Base-by-base conservation (phyloP, 2,329 filamentous ascomycete genomes). In the Chaetothyriales sp. region DNA sequence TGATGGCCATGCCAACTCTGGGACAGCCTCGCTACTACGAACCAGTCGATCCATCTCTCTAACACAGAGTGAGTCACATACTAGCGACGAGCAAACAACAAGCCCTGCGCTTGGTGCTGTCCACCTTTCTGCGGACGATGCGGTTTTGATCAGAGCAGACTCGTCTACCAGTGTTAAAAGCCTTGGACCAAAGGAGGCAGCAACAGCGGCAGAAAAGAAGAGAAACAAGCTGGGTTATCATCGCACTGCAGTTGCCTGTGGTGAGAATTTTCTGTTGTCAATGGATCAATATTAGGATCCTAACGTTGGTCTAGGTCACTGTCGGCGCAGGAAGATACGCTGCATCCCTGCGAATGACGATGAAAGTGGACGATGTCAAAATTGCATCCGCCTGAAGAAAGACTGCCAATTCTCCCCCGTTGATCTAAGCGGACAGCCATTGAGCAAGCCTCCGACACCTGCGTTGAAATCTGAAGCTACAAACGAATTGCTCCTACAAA, bases 211-310 rank as follows among this genome's bases (percentile, higher is more conserved):
- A 36, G 78, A 84, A 60, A 84, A 84, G 65, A 79, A 80, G 63
- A 80, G 89, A 63, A 95, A 95, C 67, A 95, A 94, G 69, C 75
- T 96, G 54, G 90, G 90, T 42, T 96, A 96, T 65, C 90, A 95
- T 70, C 80, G 90, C 63, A 95, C 88, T 36, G 93, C 89, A 44
- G 86, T 95, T 60, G 92, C 90, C 60, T 96, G 90, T 72, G 84
- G 90, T 96, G 77, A 79, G 89, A 80, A n/a, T n/a, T 51, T 43
- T 53, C 50, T 36, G 44, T 12, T 32, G 32, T 26, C 3, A 46
- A 10, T 18, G 39, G 10, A 28, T 18, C 18, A 43, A 22, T 22
- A 22, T 22, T 48, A 56, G 43, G 50, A 57, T 49, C 51, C 52
- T 54, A 45, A 52, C 46, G 44, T 39, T 18, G 53, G 25, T 61